Conservation (phyloP, 331 rosid species). For the Pyrus hybrid region DNA sequence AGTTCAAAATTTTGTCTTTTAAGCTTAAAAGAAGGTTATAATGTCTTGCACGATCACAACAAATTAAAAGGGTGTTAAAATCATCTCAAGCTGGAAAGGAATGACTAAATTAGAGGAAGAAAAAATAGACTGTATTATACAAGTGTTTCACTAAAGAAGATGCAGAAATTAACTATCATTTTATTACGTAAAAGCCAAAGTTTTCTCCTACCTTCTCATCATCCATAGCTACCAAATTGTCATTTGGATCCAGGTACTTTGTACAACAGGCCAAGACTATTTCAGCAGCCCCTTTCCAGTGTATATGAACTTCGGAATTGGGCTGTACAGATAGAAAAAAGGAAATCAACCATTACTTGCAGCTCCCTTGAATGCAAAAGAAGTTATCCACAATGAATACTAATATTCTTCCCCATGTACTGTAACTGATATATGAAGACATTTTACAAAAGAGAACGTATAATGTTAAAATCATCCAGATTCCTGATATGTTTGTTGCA, state of each 20-base stretch:
- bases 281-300: conserved; percentile 99
- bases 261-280: conserved; percentile 73
- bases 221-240: conserved; percentile 43
- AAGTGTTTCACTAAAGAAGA: not conserved
- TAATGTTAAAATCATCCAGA: not conserved
- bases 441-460: not conserved
- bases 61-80: not conserved
- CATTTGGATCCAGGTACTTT: conserved; percentile 39
- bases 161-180: not conserved
- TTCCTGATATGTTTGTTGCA: not conserved
- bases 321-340: conserved; percentile 32
- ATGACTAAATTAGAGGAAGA: not conserved
- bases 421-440: not conserved
- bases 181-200: not conserved
- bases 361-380: not conserved
- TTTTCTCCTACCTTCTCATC: conserved; percentile 62
- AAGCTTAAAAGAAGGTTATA: not conserved
- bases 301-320: conserved; percentile 60
- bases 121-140: not conserved
- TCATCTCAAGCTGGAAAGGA: not conserved
- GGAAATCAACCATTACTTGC: conserved; percentile 7
- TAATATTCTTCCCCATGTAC: not conserved
- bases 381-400: not conserved
- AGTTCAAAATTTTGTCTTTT: not conserved
- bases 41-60: not conserved